A percentile compares a stretch with the other conserved stretches of the same genome.
These are phyloP conservation scores for Ulota crispa DNA, from an alignment of 225 moss, liverwort and hornwort genomes.

Conservation along the genomic window DNA sequence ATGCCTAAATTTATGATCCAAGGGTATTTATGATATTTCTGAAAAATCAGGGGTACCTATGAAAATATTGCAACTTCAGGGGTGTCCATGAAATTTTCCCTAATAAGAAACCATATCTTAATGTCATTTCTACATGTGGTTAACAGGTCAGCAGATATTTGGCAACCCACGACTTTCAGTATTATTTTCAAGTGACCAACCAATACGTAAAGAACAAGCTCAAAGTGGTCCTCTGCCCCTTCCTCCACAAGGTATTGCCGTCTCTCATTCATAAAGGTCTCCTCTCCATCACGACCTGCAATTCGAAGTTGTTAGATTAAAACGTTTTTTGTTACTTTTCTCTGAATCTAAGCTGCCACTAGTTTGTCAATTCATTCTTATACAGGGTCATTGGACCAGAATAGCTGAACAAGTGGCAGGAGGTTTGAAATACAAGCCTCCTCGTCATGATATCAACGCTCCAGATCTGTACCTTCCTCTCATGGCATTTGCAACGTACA, in stretches of 20 bases:
- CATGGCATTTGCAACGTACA: constrained; percentile 90
- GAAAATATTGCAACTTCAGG: too few relatives aligned
- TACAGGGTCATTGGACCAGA: constrained; percentile 93
- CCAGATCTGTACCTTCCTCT: constrained; percentile 90
- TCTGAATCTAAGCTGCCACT: neutral
- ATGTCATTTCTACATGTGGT: neutral
- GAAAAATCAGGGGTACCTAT: too few relatives aligned
- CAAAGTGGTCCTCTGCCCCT: constrained; percentile 92
- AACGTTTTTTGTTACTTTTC: neutral
- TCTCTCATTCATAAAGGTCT: neutral
- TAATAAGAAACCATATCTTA: neutral
- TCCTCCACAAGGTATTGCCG: constrained; percentile 71
- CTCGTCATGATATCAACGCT: constrained; percentile 90
- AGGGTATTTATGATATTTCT: too few relatives aligned
- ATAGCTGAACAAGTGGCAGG: constrained; percentile 95
- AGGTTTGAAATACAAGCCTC: constrained; percentile 87
- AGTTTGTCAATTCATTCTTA: neutral
- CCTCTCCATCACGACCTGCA: neutral
- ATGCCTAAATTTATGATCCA: too few relatives aligned
- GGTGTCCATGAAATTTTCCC: too few relatives aligned
- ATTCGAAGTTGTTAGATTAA: neutral
- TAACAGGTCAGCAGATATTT: constrained; percentile 96
- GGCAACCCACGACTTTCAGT: constrained; percentile 88
- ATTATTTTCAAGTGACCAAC: constrained; percentile 93
- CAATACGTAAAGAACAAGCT: constrained; percentile 92